phyloP scores from a whole-genome alignment of 768 basidiomycete genomes.

The Kwoniella dejecticola region DNA sequence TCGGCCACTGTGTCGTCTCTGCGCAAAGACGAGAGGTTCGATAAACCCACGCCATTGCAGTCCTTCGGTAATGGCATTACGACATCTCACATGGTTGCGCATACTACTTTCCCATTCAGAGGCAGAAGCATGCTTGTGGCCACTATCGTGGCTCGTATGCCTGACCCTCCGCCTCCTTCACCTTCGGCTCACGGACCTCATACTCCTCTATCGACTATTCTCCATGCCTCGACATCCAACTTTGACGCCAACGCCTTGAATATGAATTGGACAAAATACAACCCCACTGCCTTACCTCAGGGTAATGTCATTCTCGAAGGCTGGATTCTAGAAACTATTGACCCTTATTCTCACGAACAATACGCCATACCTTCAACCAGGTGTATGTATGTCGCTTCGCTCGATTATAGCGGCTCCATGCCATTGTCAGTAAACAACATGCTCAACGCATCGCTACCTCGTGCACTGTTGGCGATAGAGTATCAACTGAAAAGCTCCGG shows the following conservation, averaged over 20 bases:
- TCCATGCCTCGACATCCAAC: slow-evolving; percentile 75
- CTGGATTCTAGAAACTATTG: slow-evolving; percentile 94
- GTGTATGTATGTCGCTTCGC: slow-evolving; percentile 78
- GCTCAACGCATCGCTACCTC: slow-evolving; percentile 76
- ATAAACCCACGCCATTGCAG: slow-evolving; percentile 69
- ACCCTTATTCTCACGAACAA: slow-evolving; percentile 90
- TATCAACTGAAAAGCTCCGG: slow-evolving; percentile 67
- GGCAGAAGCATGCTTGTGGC: slow-evolving; percentile 84
- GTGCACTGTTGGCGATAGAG: slow-evolving; percentile 73
- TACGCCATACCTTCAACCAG: slow-evolving; percentile 91
- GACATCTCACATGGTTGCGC: slow-evolving; percentile 72
- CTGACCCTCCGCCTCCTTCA: slow-evolving; percentile 50
- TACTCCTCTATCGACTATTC: slow-evolving; percentile 65
- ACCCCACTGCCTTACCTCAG: slow-evolving; percentile 70
- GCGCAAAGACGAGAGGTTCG: slow-evolving; percentile 73
- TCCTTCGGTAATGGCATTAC: slow-evolving; percentile 73
- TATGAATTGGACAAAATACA: slow-evolving; percentile 69
- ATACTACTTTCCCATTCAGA: slow-evolving; percentile 84
- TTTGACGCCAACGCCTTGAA: slow-evolving; percentile 63
- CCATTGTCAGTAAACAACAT: slow-evolving; percentile 81
- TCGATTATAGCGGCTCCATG: slow-evolving; percentile 83
- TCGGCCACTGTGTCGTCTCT: slow-evolving; percentile 69
- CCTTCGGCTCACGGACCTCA: slow-evolving; percentile 46
- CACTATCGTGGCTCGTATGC: slow-evolving; percentile 64
- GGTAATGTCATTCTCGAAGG: slow-evolving; percentile 86